phyloP scores from a whole-genome alignment of 176 grass and related monocot species.

The Oryza longistaminata region DNA sequence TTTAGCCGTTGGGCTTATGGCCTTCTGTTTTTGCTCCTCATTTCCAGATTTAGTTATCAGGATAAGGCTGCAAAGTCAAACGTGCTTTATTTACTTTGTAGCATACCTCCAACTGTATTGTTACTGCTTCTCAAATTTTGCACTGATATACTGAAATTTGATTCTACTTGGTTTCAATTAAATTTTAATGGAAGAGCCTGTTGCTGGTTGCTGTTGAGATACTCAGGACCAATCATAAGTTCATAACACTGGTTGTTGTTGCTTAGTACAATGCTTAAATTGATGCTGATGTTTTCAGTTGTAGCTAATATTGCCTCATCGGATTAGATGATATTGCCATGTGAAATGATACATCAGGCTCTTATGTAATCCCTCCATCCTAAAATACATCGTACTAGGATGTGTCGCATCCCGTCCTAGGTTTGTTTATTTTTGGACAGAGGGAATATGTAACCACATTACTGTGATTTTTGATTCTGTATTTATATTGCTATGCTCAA shows the following conservation, averaged over 20 bases:
- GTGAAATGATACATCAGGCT: not conserved
- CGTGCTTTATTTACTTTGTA: not conserved
- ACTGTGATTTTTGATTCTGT: not conserved
- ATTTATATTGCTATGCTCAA: not conserved
- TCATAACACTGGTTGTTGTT: not conserved
- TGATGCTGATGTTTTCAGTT: not conserved
- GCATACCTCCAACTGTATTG: not conserved
- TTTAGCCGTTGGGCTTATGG: slow-evolving; percentile 29
- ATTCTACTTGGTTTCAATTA: not conserved
- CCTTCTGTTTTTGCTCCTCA: not conserved
- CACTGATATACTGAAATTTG: not conserved
- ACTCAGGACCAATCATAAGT: not conserved
- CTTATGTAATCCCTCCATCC: not conserved
- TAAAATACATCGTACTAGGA: too few species aligned
- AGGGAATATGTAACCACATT: not conserved
- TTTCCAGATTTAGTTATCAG: too few species aligned
- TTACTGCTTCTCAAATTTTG: not conserved
- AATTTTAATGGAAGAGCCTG: not conserved
- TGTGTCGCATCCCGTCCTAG: too few species aligned
- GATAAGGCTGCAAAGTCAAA: slow-evolving; percentile 1
- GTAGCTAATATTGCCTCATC: not conserved
- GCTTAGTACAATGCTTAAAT: slow-evolving; percentile 4
- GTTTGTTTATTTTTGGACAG: too few species aligned
- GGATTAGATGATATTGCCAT: not conserved
- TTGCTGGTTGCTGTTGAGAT: not conserved